Conservation (phyloP, 2,329 filamentous ascomycete genomes). For the Pseudogymnoascus sp. region DNA sequence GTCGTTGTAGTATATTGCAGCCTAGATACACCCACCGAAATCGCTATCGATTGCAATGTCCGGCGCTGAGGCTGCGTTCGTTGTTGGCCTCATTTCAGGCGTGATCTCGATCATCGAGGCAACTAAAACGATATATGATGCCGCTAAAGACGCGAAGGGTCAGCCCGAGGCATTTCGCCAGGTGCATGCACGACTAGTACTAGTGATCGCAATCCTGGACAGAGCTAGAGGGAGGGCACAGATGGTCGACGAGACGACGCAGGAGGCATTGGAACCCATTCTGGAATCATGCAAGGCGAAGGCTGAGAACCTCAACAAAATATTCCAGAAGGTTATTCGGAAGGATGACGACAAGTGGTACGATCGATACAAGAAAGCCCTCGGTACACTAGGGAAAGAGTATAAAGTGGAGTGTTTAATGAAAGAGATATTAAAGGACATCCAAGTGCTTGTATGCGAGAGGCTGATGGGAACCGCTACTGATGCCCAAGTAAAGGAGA, state of each 20-base stretch:
- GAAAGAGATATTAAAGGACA: constrained; percentile 23
- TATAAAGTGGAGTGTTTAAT: constrained; percentile 23
- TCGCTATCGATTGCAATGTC: constrained; percentile 17
- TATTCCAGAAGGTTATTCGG: constrained; percentile 22
- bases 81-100: constrained; percentile 21
- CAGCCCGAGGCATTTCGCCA: constrained; percentile 23
- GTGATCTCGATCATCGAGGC: constrained; percentile 22
- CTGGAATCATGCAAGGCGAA: constrained; percentile 21
- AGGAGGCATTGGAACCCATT: constrained; percentile 18
- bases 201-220: constrained; percentile 19
- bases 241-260: constrained; percentile 13
- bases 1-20: not conserved
- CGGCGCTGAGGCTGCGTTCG: constrained; percentile 17
- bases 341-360: constrained; percentile 22
- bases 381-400: constrained; percentile 19
- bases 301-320: constrained; percentile 21
- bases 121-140: constrained; percentile 22
- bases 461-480: constrained; percentile 19
- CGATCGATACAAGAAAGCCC: constrained; percentile 22
- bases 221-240: constrained; percentile 17
- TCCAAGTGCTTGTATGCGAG: constrained; percentile 20
- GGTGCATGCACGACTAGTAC: constrained; percentile 21
- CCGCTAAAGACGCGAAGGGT: constrained; percentile 21
- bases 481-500: constrained; percentile 15
- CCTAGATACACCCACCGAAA: not conserved